phyloP scores from a whole-genome alignment of 495 filamentous ascomycete species.

The Filosporella fistucella region DNA sequence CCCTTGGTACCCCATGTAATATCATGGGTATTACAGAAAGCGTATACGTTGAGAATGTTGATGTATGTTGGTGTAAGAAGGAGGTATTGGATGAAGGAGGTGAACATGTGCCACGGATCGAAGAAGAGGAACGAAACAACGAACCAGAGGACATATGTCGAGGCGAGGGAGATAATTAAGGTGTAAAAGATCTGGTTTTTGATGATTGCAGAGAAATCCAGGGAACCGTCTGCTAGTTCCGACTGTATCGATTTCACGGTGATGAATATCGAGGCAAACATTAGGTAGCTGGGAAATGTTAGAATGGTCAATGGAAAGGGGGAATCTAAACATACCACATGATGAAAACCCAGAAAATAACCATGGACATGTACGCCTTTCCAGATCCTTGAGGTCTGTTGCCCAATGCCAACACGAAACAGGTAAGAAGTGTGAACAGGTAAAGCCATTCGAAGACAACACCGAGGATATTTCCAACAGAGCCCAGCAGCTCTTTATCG shows the following conservation, averaged over 20 bases:
- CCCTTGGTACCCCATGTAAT: conserved; percentile 98
- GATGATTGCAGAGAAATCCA: conserved; percentile 68
- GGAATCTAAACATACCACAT: conserved; percentile 66
- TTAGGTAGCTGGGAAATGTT: conserved; percentile 60
- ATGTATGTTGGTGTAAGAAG: conserved; percentile 92
- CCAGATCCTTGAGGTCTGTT: conserved; percentile 95
- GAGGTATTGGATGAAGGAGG: conserved; percentile 92
- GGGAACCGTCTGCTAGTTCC: conserved; percentile 54
- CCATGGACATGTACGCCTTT: conserved; percentile 92
- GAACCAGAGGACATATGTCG: conserved; percentile 94
- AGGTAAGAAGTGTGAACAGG: conserved; percentile 83
- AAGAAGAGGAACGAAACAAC: conserved; percentile 91
- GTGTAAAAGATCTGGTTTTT: conserved; percentile 88
- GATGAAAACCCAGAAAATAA: conserved; percentile 93
- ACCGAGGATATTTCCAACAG: conserved; percentile 70
- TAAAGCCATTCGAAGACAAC: conserved; percentile 97
- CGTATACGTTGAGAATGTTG: conserved; percentile 96
- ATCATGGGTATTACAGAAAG: conserved; percentile 97
- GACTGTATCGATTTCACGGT: conserved; percentile 78
- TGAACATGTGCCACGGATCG: conserved; percentile 99
- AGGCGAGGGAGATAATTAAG: conserved; percentile 83
- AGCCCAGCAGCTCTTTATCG: conserved; percentile 59
- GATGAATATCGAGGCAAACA: conserved; percentile 94
- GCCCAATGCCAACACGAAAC: conserved; percentile 91
- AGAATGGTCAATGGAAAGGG: not conserved